phyloP scores from a whole-genome alignment of 257 asterid genomes.

The Fraxinus quadrangulata region DNA sequence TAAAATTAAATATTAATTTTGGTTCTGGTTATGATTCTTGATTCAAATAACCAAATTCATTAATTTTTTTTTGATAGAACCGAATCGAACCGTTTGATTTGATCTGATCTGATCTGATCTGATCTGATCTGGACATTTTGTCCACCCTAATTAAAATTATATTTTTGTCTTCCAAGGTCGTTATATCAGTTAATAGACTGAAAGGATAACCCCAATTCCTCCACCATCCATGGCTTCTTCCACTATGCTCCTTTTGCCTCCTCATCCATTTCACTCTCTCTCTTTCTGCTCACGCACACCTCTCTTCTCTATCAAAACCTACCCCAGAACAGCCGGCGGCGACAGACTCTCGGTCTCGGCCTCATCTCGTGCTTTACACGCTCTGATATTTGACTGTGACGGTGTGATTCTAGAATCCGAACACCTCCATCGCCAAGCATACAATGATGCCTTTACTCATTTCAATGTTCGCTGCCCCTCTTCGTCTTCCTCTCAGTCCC shows the following conservation, averaged over 20 bases:
- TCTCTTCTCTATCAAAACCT: conserved; percentile 37
- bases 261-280: conserved; percentile 35
- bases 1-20: too few relatives aligned
- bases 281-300: conserved; percentile 37
- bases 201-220: neutral
- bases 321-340: conserved; percentile 14
- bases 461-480: conserved; percentile 72
- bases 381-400: conserved; percentile 88
- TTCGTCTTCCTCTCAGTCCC: conserved; percentile 44
- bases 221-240: conserved; percentile 62
- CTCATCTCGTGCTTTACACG: conserved; percentile 59
- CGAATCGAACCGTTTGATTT: too few relatives aligned
- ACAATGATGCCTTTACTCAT: conserved; percentile 84
- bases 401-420: conserved; percentile 93
- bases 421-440: conserved; percentile 93
- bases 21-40: too few relatives aligned
- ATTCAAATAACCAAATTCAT: too few relatives aligned
- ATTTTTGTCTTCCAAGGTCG: too few relatives aligned
- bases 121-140: too few relatives aligned
- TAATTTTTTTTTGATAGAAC: too few relatives aligned
- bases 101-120: too few relatives aligned
- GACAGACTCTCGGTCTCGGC: conserved; percentile 45
- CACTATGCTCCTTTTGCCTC: conserved; percentile 51
- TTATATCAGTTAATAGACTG: neutral
- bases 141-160: too few relatives aligned